These are phyloP conservation scores for Kuraishia capsulata DNA, from an alignment of 805 yeast species.

Conservation along the genomic window DNA sequence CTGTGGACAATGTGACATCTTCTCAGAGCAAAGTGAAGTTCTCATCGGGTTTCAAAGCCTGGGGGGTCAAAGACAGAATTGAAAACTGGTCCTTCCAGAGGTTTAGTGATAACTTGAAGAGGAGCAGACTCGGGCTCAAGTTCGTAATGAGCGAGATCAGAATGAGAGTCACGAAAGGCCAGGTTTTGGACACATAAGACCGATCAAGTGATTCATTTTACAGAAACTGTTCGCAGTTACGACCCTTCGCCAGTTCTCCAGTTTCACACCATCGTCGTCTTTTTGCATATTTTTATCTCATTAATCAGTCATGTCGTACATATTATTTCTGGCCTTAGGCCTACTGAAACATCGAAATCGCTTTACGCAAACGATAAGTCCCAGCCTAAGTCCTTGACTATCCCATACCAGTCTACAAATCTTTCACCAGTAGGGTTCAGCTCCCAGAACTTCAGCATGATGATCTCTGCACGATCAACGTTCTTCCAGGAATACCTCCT, in stretches of 20 bases:
- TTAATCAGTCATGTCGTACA: no score
- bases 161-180: slow-evolving; percentile 6
- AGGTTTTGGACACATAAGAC: not conserved
- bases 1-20: slow-evolving; percentile 26
- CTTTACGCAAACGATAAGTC: slow-evolving; percentile 68
- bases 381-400: slow-evolving; percentile 64
- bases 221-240: no score
- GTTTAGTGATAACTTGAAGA: slow-evolving; percentile 58
- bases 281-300: no score
- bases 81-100: slow-evolving; percentile 74
- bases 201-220: no score
- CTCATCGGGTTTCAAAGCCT: slow-evolving; percentile 53
- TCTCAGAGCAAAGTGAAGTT: slow-evolving; percentile 52
- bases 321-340: no score
- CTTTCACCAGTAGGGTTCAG: slow-evolving; percentile 40
- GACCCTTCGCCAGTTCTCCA: no score
- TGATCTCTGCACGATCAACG: slow-evolving; percentile 31
- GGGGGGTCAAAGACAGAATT: slow-evolving; percentile 61
- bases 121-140: slow-evolving; percentile 64
- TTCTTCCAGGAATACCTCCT: slow-evolving; percentile 64
- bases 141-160: slow-evolving; percentile 56
- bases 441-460: slow-evolving; percentile 41
- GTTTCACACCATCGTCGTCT: no score
- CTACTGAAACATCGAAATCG: no score
- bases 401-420: slow-evolving; percentile 65